These are phyloP conservation scores for Globisporangium spiculum DNA, from an alignment of 352 stramenopile species.

Conservation along the genomic window DNA sequence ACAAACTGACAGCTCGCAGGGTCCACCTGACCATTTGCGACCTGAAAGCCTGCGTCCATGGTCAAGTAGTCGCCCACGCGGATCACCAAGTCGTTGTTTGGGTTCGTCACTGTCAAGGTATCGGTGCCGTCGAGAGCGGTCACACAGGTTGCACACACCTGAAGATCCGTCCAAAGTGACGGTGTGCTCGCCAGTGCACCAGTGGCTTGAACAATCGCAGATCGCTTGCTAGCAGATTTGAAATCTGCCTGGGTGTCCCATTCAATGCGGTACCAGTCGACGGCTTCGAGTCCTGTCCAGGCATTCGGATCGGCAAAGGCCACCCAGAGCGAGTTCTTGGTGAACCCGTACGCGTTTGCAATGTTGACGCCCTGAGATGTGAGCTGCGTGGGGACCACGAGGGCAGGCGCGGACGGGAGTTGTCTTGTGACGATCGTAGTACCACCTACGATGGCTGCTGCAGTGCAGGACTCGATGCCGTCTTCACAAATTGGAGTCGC, in stretches of 20 bases:
- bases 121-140: conserved; percentile 26
- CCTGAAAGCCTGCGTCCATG: conserved; percentile 27
- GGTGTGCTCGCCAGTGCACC: conserved; percentile 21
- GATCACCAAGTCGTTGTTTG: conserved; percentile 24
- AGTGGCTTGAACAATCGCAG: conserved; percentile 26
- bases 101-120: conserved; percentile 29
- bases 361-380: conserved; percentile 20
- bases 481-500: conserved; percentile 86
- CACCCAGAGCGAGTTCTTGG: conserved; percentile 51
- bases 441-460: conserved; percentile 2
- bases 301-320: conserved; percentile 63
- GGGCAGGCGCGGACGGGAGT: conserved; percentile 40
- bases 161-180: conserved; percentile 36
- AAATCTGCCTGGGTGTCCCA: conserved; percentile 84
- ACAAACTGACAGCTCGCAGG: conserved; percentile 49
- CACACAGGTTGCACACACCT: conserved; percentile 55
- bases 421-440: conserved; percentile 53
- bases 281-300: conserved; percentile 68
- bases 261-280: conserved; percentile 90
- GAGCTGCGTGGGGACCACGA: conserved; percentile 54
- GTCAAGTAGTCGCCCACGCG: conserved; percentile 45
- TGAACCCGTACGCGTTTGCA: conserved; percentile 64
- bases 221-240: conserved; percentile 32
- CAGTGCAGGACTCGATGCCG: conserved; percentile 78
- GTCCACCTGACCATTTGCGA: conserved; percentile 14